Base-by-base conservation (phyloP, 2,329 filamentous ascomycete genomes). In the Colletotrichum abscissum region DNA sequence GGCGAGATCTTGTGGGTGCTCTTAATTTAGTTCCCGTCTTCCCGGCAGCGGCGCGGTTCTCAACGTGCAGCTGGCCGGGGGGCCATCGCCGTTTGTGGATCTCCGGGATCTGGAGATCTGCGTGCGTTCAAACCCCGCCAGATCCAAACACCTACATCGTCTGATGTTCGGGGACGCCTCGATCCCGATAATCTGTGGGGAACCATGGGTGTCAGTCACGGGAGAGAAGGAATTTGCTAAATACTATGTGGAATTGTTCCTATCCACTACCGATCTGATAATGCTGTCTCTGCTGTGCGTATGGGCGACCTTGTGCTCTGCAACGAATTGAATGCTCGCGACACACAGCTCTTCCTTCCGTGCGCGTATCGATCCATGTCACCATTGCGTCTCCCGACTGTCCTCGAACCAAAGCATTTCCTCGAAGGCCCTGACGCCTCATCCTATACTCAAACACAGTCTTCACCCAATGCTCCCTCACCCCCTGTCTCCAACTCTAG, bases 91-190 rank as follows among this genome's bases (percentile, higher is more conserved):
- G 67, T 30, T 35, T 49, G 69, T 64, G 72, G 63, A 65, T 30
- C 24, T 49, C 57, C 68, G 72, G 72, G 71, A 22, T 73, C 67
- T 73, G 67, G 35, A 58, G 62, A 56, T 19, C 26, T 58, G 19
- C 22, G 30, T 67, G 49, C 24, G 4, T 69, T 69, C 69, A 72
- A 72, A 72, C 49, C 33, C 69, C 69, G 69, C 28, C 16, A 14
- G n/a, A 24, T 14, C 24, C 69, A 72, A 38, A 69, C 59, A 33
- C 69, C 65, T 72, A 24, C 52, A 55, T 64, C 65, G 38, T 59
- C 65, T 35, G 65, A 69, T 72, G 24, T 55, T 72, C 59, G 66
- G 59, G 30, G 54, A 69, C 30, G 33, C 42, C 26, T 46, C 66
- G 58, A 67, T 63, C 49, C 38, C 65, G 35, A 35, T 16, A 6